These are phyloP conservation scores for Pseudogymnoascus sp. DNA, from an alignment of 2,329 filamentous ascomycete genomes.

Conservation along the genomic window DNA sequence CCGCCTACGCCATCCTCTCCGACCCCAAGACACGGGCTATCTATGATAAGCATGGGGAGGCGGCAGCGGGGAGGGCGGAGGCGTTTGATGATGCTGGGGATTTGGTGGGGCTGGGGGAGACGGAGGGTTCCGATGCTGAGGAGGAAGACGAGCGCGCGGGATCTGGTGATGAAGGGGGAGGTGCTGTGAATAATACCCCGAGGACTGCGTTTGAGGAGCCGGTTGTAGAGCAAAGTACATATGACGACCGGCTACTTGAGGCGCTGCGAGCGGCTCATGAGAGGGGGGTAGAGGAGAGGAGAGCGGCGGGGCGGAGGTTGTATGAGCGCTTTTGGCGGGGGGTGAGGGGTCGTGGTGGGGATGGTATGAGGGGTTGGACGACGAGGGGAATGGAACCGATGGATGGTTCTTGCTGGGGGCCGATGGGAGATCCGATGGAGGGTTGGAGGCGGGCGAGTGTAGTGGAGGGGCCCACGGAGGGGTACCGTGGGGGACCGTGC, in stretches of 20 bases:
- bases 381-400: not conserved
- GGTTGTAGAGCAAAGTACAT: not conserved
- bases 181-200: no score
- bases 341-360: not conserved
- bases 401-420: not conserved
- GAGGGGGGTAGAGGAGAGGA: not conserved
- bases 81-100: not conserved
- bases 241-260: not conserved
- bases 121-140: not conserved
- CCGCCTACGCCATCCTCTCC: no score
- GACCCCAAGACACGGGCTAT: slow-evolving; percentile 93
- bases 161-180: no score
- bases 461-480: not conserved
- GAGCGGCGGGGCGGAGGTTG: not conserved
- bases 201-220: not conserved
- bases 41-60: slow-evolving; percentile 76
- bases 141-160: not conserved
- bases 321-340: not conserved
- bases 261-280: not conserved
- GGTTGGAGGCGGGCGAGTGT: not conserved
- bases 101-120: not conserved
- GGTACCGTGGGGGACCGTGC: not conserved
- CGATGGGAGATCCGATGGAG: not conserved
- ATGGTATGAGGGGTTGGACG: not conserved
- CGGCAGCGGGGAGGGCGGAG: not conserved